Evolutionary conservation across 805 yeast genomes (phyloP), one percentile per base, ranked within the genome.

Genomic region (fission yeast (Schizosaccharomyces pombe)): DNA sequence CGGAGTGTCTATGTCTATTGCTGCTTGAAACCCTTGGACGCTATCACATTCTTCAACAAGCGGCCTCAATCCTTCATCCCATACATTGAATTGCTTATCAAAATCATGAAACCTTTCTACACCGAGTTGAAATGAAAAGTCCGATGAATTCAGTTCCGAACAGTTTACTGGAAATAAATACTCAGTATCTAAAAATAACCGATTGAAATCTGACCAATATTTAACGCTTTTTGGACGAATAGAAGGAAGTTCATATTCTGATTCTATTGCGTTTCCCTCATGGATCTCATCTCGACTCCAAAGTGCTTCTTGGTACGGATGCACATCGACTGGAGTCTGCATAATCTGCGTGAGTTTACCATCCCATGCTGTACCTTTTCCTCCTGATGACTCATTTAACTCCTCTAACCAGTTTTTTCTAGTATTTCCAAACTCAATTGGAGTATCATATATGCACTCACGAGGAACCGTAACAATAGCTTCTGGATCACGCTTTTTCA

Each of bases 171-270:
- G 49, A 22, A 9, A 12, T 24, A 43, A 43, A 3, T 72, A 71
- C 5, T 66, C 67, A 0, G 94, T 86, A 54, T 75, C 73, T 61
- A 77, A 77, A 2, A 82, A 72, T 54, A 85, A 72, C 59, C 78
- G 74, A 39, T 79, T 71, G 62, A 80, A 83, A 61, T 84, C 94
- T 0, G 89, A 73, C 95, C 96, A 87, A 30, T 19, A n/a, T 30
- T 24, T 49, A 16, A 24, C 95, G 95, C 37, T 29, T 3, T 30
- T n/a, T n/a, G n/a, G n/a, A n/a, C n/a, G 30, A 22, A 22, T 29
- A n/a, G 32, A 26, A 9, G 39, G 32, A 26, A 49, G 6, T 11
- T 29, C n/a, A n/a, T 40, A n/a, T 9, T 40, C 16, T 24, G 4
- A 2, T 11, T 40, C 16, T n/a, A 24, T 24, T 16, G 47, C 24